These are phyloP conservation scores for Moesziomyces parantarcticus DNA, from an alignment of 1,284 basidiomycete genomes.

Conservation along the genomic window DNA sequence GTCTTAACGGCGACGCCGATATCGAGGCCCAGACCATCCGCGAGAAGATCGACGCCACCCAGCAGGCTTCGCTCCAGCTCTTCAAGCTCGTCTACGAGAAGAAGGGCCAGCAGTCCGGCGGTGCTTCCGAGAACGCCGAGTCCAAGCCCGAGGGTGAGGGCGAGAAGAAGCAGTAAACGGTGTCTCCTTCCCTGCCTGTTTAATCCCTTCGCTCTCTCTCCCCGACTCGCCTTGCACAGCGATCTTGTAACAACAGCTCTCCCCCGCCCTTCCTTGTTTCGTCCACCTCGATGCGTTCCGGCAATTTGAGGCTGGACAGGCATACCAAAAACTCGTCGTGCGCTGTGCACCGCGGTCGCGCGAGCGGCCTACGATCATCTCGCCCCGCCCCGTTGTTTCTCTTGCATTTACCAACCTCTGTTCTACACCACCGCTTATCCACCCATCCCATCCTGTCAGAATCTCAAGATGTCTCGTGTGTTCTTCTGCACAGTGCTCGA, in stretches of 20 bases:
- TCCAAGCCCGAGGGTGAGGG: conserved; percentile 53
- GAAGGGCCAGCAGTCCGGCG: conserved; percentile 76
- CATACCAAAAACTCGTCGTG: not conserved
- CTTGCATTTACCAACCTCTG: not conserved
- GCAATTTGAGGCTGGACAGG: not conserved
- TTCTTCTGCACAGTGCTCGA: no score
- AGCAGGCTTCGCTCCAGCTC: conserved; percentile 92
- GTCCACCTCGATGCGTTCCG: not conserved
- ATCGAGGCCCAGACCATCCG: conserved; percentile 88
- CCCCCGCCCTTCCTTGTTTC: not conserved
- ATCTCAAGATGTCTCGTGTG: conserved; percentile 1
- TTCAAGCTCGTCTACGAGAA: conserved; percentile 99
- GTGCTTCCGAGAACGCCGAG: conserved; percentile 27
- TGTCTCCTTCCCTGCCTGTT: not conserved
- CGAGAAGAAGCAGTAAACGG: conserved; percentile 63
- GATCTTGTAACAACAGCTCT: conserved; percentile 34
- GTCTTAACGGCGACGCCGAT: conserved; percentile 83
- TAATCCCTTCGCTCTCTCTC: not conserved
- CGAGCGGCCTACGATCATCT: not conserved
- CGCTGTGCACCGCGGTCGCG: no score
- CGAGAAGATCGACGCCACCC: conserved; percentile 93
- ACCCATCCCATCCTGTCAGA: not conserved
- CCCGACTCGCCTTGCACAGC: not conserved
- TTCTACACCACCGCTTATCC: conserved; percentile 11
- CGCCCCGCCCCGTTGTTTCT: not conserved